Base-by-base conservation (phyloP, 2,329 filamentous ascomycete species). In the Aspergillus flavus region DNA sequence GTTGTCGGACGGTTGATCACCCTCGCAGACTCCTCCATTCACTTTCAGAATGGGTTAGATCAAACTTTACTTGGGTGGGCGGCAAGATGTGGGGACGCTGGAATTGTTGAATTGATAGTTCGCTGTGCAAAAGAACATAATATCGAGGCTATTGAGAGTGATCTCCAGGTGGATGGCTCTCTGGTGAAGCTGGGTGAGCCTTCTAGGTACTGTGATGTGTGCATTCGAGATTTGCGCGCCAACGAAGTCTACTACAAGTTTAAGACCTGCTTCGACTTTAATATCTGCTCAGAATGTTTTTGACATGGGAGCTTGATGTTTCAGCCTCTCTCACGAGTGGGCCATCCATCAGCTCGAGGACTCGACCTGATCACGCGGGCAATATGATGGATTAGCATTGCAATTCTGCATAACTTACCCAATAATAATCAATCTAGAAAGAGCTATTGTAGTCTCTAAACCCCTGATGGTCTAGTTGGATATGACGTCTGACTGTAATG, bases 71-170 rank as follows among this genome's bases (percentile, higher is more conserved):
- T 11, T 4, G 21, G 41, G 41, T 43, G 41, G 6, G 41, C 41
- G 1, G n/a, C 6, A 21, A 43, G 19, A 43, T n/a, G 4, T 21
- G 41, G 41, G 6, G 0, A 21, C 2, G 7, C 7, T 21, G n/a
- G 21, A 10, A 43, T 21, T 1, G 12, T 43, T 0, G 41, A 21
- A 10, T 19, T 11, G 6, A 21, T 21, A 9, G 0, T 0, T 21
- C 41, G 0, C 34, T 36, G 34, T 12, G 1, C 12, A 2, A 36
- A 36, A 36, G 1, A 43, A 0, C 41, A 43, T 4, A 10, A 43
- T n/a, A 4, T 19, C 21, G 41, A 43, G 16, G 1, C 9, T 19
- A 6, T 0, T 43, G 19, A 10, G 2, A 43, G 1, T 43, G 41
- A n/a, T 9, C 6, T 21, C 5, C 19, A 0, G 19, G 16, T 21